Percentiles rank a stretch among this genome's conserved stretches.
phyloP scores from a whole-genome alignment of 192 early-diverging fungal genomes.

The Phlyctochytrium bullatum region DNA sequence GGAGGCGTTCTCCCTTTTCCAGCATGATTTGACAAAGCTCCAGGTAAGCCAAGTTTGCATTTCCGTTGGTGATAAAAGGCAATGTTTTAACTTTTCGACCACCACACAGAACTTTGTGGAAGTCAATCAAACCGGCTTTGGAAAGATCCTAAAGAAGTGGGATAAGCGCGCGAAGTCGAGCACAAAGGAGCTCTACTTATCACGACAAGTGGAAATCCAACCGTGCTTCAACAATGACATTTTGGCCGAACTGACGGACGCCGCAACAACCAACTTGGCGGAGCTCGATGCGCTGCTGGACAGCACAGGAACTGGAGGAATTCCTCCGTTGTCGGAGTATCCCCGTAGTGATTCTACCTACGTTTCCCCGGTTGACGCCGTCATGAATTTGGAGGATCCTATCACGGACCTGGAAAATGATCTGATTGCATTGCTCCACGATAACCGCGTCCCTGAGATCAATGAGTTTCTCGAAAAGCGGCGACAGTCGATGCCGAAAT shows the following conservation, averaged over 20 bases:
- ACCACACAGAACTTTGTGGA: conserved; percentile 85
- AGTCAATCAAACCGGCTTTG: conserved; percentile 92
- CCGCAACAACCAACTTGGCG: conserved; percentile 68
- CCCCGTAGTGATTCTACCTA: no score
- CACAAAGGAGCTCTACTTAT: conserved; percentile 96
- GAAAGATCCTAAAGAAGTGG: conserved; percentile 99
- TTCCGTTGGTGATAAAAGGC: no score
- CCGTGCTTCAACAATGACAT: conserved; percentile 96
- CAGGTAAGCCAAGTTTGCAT: conserved; percentile 59
- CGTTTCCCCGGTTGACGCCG: no score
- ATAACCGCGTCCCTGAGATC: conserved; percentile 14
- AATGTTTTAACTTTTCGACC: not conserved
- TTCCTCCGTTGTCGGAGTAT: not conserved
- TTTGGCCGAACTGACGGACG: conserved; percentile 86
- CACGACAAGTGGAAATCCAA: conserved; percentile 95
- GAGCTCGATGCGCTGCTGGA: conserved; percentile 60
- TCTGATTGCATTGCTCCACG: conserved; percentile 15
- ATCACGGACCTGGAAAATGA: conserved; percentile 35
- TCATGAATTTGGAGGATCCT: conserved; percentile 10
- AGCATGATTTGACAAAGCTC: conserved; percentile 91
- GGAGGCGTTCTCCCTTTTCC: conserved; percentile 89
- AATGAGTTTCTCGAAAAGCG: conserved; percentile 27
- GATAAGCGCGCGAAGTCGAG: conserved; percentile 97
- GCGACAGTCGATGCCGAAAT: not conserved
- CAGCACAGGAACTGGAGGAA: not conserved